A percentile compares a stretch with the other conserved stretches of the same genome.
Conservation (phyloP, 306 rosid genomes). For the Vicia faba region DNA sequence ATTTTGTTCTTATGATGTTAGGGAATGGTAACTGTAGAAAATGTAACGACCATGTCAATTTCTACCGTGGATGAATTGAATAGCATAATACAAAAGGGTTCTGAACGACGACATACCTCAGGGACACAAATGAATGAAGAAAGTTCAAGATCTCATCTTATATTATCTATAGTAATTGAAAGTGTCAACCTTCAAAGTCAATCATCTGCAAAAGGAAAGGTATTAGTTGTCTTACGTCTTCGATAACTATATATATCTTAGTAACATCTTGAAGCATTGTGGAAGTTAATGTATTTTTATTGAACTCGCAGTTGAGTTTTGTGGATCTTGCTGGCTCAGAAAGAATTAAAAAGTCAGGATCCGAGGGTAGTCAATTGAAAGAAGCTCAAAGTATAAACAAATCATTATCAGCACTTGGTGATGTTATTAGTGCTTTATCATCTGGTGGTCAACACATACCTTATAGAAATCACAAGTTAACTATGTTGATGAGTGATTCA, state of each 20-base stretch:
- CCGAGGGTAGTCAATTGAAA: conserved; percentile 80
- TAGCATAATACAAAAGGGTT: conserved; percentile 73
- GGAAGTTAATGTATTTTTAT: too few relatives aligned
- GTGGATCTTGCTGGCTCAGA: conserved; percentile 99
- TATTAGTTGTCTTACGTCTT: conserved; percentile 35
- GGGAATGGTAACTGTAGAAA: conserved; percentile 95
- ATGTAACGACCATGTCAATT: conserved; percentile 66
- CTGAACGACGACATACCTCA: conserved; percentile 73
- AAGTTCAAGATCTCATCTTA: conserved; percentile 93
- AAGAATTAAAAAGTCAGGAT: conserved; percentile 91
- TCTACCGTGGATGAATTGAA: conserved; percentile 73
- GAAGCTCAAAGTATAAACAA: conserved; percentile 99
- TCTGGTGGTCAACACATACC: conserved; percentile 90
- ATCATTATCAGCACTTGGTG: conserved; percentile 94
- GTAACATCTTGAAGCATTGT: too few relatives aligned
- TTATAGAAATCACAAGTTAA: conserved; percentile 88
- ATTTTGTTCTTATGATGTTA: conserved; percentile 43
- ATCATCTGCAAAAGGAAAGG: conserved; percentile 93
- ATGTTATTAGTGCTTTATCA: conserved; percentile 87
- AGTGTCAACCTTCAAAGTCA: conserved; percentile 93
- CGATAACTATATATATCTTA: neutral
- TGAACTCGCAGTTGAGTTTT: conserved; percentile 76
- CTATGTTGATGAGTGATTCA: conserved; percentile 98
- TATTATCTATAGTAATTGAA: conserved; percentile 80
- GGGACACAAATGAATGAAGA: conserved; percentile 93